Base-by-base conservation (phyloP, 306 rosid genomes). In the Aeschynomene evenia region DNA sequence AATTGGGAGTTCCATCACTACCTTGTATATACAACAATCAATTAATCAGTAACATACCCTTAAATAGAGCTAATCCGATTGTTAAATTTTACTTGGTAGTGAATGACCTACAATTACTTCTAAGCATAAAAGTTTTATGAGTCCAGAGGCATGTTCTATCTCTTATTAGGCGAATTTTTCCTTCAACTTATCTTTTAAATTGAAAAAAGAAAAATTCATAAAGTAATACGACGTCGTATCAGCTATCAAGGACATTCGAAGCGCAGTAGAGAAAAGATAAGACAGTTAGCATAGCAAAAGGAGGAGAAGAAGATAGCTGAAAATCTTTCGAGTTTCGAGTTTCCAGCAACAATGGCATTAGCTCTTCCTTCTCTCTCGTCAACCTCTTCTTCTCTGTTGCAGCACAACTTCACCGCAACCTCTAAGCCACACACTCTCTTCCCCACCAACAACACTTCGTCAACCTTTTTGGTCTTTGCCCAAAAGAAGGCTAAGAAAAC, bases 401-500 rank as follows among this genome's bases (percentile, higher is more conserved):
- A 79, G 8, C 84, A 79, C 46, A 80, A 53, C 70, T 59, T 86
- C 26, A 73, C 74, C 28, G 76, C 79, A 19, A 79, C 48, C 83
- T 65, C 71, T 24, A 84, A 80, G 14, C 79, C 76, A 75, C 62
- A 76, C 9, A 7, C 81, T 34, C 85, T 79, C 31, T 45, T 74
- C 20, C 42, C 87, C 6, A 76, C 51, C 57, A 77, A 45, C 57
- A 80, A 76, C 58, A 70, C 24, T 61, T 31, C 48, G 1, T 37
- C 76, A 1, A 13, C 54, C 28, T 42, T 88, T 54, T 72, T 71
- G 20, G 59, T 94, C 79, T 54, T 87, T 14, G 92, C 97, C 64
- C 96, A 91, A 65, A 87, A 91, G 89, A 94, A 91, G 64, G 62
- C 96, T 7, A 78, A 73, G 81, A 94, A 91, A 82, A 70, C 77